phyloP scores from a whole-genome alignment of 208 protist genomes.

The Wallacemonas sp. region DNA sequence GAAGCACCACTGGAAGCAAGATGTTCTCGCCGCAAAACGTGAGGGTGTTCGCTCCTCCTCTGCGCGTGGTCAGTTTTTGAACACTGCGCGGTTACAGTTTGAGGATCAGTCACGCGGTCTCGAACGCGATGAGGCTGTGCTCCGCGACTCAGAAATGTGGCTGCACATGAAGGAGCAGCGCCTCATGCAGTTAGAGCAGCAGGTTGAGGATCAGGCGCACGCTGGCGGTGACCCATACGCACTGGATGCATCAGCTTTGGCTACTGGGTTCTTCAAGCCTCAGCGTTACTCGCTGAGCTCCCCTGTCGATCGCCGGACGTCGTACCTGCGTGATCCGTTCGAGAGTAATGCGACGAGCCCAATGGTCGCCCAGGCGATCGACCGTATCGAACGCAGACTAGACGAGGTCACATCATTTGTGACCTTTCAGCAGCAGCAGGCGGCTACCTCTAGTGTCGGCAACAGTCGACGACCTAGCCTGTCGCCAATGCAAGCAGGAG shows the following conservation, averaged over 20 bases:
- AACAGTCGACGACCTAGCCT: constrained; percentile 5
- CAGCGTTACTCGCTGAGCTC: constrained; percentile 7
- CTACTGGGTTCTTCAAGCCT: constrained; percentile 68
- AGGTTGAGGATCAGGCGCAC: constrained; percentile 64
- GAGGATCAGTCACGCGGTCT: constrained; percentile 64
- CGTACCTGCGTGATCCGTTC: constrained; percentile 11
- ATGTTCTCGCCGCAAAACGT: constrained; percentile 70
- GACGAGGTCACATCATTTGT: constrained; percentile 77
- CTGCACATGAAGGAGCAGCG: constrained; percentile 76
- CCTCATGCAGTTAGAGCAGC: constrained; percentile 59
- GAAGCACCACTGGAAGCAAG: constrained; percentile 79
- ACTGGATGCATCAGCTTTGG: constrained; percentile 38
- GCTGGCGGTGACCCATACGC: constrained; percentile 34
- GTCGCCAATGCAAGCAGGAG: neutral
- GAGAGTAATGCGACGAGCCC: constrained; percentile 34
- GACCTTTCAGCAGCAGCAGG: constrained; percentile 37
- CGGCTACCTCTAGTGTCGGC: neutral
- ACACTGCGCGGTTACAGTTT: constrained; percentile 54
- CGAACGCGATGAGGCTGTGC: constrained; percentile 65
- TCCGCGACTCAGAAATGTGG: constrained; percentile 75
- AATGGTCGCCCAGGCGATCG: constrained; percentile 50
- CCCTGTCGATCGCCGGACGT: neutral
- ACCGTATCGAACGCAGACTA: constrained; percentile 67
- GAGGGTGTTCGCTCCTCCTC: constrained; percentile 76
- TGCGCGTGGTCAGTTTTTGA: constrained; percentile 64